Conservation (phyloP, 2,329 filamentous ascomycete species). For the Venturia carpophila region DNA sequence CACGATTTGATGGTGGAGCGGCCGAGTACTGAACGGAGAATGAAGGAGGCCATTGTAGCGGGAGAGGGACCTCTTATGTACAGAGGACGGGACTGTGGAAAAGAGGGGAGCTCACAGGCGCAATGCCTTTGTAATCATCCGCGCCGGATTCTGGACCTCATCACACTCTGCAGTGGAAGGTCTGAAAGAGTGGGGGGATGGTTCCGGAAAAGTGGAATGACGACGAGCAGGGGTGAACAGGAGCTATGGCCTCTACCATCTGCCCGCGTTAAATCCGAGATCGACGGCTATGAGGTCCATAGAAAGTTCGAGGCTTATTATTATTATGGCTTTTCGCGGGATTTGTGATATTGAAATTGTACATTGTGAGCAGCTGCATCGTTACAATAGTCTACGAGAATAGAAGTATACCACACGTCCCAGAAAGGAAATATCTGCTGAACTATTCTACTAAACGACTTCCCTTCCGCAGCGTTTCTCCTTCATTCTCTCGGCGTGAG, state of each 20-base stretch:
- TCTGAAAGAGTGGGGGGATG: slow-evolving; percentile 1
- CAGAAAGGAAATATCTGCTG: background rate
- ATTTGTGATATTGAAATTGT: background rate
- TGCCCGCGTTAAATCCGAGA: background rate
- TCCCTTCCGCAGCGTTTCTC: background rate
- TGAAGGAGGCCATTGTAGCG: background rate
- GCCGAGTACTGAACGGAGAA: slow-evolving; percentile 4
- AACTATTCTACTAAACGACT: background rate
- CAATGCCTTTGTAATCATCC: background rate
- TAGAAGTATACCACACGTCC: background rate
- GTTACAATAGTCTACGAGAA: too few species aligned
- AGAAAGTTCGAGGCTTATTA: background rate
- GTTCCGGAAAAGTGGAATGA: slow-evolving; percentile 5
- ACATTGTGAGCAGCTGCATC: too few species aligned
- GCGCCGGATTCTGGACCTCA: background rate
- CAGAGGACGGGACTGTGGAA: background rate
- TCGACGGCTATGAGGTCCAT: background rate
- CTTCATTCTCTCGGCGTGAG: background rate
- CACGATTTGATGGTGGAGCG: slow-evolving; percentile 6
- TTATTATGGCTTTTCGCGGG: background rate
- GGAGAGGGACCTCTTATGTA: background rate
- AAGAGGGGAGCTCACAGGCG: background rate
- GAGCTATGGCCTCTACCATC: background rate
- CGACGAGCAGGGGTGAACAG: background rate
- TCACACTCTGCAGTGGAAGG: background rate